Evolutionary conservation across 1,284 basidiomycete genomes (phyloP).

Genomic region (Apiotrichum veenhuisii): DNA sequence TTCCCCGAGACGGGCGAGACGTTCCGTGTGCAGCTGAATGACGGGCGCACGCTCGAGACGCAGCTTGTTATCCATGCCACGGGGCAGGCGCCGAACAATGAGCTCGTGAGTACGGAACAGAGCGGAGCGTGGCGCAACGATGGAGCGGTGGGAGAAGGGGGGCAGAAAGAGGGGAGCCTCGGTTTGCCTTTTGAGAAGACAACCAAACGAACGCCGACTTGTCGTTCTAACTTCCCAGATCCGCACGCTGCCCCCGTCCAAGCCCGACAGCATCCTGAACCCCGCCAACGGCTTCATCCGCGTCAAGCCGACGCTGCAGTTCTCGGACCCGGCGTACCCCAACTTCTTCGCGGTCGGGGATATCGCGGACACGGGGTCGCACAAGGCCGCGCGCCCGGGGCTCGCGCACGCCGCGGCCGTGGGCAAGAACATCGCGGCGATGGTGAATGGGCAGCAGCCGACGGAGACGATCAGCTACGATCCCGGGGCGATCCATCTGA

Average conservation of each 20-base stretch:
- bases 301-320: slow-evolving; percentile 48
- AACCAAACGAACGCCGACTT: background rate
- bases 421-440: slow-evolving; percentile 35
- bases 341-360: slow-evolving; percentile 67
- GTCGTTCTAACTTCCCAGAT: too few species aligned
- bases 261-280: slow-evolving; percentile 22
- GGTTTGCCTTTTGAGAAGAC: background rate
- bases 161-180: too few species aligned
- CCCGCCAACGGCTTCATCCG: slow-evolving; percentile 38
- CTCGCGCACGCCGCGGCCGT: slow-evolving; percentile 40
- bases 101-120: slow-evolving; percentile 28
- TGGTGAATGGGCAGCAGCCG: slow-evolving; percentile 21
- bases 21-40: slow-evolving; percentile 38
- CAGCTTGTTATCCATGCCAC: slow-evolving; percentile 37
- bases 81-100: slow-evolving; percentile 51
- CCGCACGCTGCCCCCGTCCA: slow-evolving; percentile 9
- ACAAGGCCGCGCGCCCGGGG: slow-evolving; percentile 56
- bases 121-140: too few species aligned
- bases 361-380: slow-evolving; percentile 64
- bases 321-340: slow-evolving; percentile 50
- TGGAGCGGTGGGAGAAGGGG: too few species aligned
- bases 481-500: slow-evolving; percentile 21
- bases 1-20: slow-evolving; percentile 34
- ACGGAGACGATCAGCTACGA: slow-evolving; percentile 4
- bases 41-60: slow-evolving; percentile 38